Conservation (phyloP, 345 rosid genomes). For the Leavenworthia alabamica region DNA sequence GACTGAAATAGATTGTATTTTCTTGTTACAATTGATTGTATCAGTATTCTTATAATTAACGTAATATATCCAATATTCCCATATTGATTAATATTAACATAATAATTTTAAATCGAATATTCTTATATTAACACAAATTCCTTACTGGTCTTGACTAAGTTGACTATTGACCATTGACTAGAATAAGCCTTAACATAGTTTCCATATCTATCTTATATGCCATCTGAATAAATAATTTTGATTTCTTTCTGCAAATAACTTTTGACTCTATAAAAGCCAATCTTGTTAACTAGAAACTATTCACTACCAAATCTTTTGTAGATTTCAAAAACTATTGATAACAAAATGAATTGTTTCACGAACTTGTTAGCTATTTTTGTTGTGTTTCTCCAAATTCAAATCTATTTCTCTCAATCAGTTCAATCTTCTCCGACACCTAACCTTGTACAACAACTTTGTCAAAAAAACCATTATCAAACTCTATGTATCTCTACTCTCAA, state of each 20-base stretch:
- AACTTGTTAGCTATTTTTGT: conserved; percentile 2
- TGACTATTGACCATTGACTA: not conserved
- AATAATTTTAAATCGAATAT: too few species aligned
- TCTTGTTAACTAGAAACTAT: not conserved
- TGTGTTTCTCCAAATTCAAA: conserved; percentile 14
- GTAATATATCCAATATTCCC: too few species aligned
- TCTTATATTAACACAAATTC: too few species aligned
- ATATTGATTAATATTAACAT: too few species aligned
- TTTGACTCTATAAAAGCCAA: not conserved
- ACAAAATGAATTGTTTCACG: conserved; percentile 8
- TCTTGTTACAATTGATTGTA: not conserved
- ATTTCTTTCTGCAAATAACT: not conserved
- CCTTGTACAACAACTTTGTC: conserved; percentile 15
- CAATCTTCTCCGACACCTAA: not conserved
- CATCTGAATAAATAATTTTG: too few species aligned
- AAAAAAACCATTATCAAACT: conserved; percentile 4
- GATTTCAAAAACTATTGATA: not conserved
- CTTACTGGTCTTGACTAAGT: too few species aligned
- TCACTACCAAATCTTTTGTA: not conserved
- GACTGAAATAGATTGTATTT: not conserved
- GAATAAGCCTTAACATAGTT: not conserved
- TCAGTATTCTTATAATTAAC: too few species aligned
- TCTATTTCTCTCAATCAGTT: conserved; percentile 1
- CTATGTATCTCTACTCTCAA: conserved; percentile 23
- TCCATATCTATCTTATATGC: too few species aligned